Base-by-base conservation (phyloP, 805 yeast species). In the Zygotorulaspora danielsina region DNA sequence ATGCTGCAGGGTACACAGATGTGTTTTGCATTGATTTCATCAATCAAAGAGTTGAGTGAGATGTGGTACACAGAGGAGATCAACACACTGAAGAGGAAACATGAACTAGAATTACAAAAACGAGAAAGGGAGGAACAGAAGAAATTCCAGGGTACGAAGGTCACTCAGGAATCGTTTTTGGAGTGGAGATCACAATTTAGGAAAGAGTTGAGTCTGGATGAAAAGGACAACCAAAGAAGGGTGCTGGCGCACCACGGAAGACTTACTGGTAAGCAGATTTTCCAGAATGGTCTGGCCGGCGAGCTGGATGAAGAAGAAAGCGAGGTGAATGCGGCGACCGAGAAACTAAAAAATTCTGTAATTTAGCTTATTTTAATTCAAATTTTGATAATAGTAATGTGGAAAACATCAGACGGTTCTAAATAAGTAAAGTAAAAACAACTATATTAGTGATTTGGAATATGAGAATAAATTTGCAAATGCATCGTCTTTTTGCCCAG, bases 1-100 rank as follows among this genome's bases (percentile, higher is more conserved):
- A 78, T 83, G 55, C 81, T 85, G 54, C 44, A 89, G 1, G 98
- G 98, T 1, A 82, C 90, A 73, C 95, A 96, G n/a, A 80, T 88
- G 49, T 73, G 90, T 5, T 93, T 89, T 63, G 77, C 96, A 1
- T 60, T 90, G 32, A 75, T 84, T 0, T 78, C 94, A 1, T 69
- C 78, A 6, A 70, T 88, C 38, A 90, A 90, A 54, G 97, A 90
- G 35, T 73, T 73, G 42, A 90, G 86, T 10, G 98, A 93, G 53
- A 63, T 63, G 17, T 54, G 76, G 47, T 84, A 86, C 54, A 75
- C 71, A 19, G 63, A 69, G n/a, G 79, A 81, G 48, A 67, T 84
- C 32, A 66, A 69, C 11, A 53, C 48, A 5, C 70, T 66, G 25
- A 89, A 85, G 53, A 70, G 71, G 39, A 63, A 64, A 46, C 73